phyloP scores from a whole-genome alignment of 495 filamentous ascomycete species.

The Margaritispora aquatica region DNA sequence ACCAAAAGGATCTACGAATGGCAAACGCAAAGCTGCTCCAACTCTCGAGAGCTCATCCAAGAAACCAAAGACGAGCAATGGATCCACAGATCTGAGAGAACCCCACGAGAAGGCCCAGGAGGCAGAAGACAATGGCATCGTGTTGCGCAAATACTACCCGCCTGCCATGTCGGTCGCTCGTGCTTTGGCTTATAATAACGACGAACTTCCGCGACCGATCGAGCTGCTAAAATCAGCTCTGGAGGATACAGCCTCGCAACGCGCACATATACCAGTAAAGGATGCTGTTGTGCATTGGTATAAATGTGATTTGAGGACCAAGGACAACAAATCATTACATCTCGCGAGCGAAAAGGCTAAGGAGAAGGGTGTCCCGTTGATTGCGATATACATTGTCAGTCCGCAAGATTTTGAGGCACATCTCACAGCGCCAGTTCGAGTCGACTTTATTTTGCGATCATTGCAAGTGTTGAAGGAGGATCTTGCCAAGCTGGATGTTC shows the following conservation, averaged over 20 bases:
- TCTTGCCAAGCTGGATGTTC: conserved; percentile 66
- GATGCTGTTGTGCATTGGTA: conserved; percentile 86
- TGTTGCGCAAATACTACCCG: conserved; percentile 77
- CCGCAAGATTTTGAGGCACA: conserved; percentile 86
- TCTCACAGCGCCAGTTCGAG: conserved; percentile 59
- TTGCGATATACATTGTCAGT: conserved; percentile 74
- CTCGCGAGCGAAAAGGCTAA: conserved; percentile 62
- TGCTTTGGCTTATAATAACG: conserved; percentile 61
- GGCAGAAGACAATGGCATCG: conserved; percentile 61
- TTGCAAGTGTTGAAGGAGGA: conserved; percentile 59
- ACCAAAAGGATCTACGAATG: neutral
- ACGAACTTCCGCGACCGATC: conserved; percentile 63
- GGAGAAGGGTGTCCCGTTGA: conserved; percentile 57
- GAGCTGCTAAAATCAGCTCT: conserved; percentile 51
- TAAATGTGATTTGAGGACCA: conserved; percentile 69
- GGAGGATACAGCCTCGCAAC: conserved; percentile 39
- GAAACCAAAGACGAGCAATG: neutral
- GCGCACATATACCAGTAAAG: conserved; percentile 40
- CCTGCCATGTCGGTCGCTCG: conserved; percentile 76
- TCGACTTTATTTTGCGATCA: conserved; percentile 74
- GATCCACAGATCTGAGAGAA: conserved; percentile 24
- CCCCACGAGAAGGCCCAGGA: conserved; percentile 38
- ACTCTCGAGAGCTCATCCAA: neutral
- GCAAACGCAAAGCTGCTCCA: neutral
- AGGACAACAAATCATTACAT: conserved; percentile 69